phyloP scores from a whole-genome alignment of 2,329 filamentous ascomycete genomes.

The Cladophialophora exuberans region DNA sequence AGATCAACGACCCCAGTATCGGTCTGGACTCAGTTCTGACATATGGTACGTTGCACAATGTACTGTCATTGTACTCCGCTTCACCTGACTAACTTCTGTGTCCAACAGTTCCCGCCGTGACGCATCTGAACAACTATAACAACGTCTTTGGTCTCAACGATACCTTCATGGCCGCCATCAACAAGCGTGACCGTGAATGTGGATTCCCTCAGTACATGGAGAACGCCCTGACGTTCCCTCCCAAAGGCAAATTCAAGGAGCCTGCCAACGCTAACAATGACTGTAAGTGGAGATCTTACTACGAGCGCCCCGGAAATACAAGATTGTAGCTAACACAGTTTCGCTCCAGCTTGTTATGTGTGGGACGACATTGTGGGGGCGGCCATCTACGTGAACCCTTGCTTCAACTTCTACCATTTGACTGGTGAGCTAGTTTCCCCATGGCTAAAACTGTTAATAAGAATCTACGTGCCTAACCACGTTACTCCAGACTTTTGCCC shows the following conservation, averaged over 20 bases:
- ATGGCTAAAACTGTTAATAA: neutral
- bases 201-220: conserved; percentile 52
- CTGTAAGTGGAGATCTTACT: neutral
- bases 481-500: conserved; percentile 66
- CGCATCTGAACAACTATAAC: conserved; percentile 44
- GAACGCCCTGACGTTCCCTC: conserved; percentile 68
- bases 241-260: conserved; percentile 25
- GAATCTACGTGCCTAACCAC: neutral
- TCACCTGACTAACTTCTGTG: neutral
- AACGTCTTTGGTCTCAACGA: conserved; percentile 30
- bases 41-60: conserved; percentile 17
- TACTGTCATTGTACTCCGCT: neutral
- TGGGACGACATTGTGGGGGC: conserved; percentile 61
- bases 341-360: conserved; percentile 57
- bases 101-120: conserved; percentile 39
- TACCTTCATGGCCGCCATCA: conserved; percentile 39
- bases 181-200: conserved; percentile 46
- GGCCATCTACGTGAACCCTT: conserved; percentile 67
- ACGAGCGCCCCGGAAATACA: neutral
- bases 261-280: conserved; percentile 35
- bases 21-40: conserved; percentile 43
- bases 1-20: conserved; percentile 54
- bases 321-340: neutral
- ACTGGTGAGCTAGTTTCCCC: neutral
- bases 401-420: conserved; percentile 74